Base-by-base conservation (phyloP, 2,329 filamentous ascomycete species). In the Colletotrichum sp. region DNA sequence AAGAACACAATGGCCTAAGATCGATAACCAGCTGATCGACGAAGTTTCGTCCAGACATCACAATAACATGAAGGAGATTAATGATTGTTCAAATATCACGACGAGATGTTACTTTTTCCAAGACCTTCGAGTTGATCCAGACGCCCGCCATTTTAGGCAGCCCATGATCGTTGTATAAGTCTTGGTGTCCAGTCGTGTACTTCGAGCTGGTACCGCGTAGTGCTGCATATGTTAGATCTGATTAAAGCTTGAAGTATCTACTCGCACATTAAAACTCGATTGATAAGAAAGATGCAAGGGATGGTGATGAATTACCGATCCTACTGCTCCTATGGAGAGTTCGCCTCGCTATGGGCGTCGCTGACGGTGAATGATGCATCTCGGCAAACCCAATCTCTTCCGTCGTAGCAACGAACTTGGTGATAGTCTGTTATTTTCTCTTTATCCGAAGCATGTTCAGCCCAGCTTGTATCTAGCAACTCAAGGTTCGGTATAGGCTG, bases 371-470 rank as follows among this genome's bases (percentile, higher is more conserved):
- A 21, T 48, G 6, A 48, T 48, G 43, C 43, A 4, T 48, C 43
- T 21, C 9, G 0, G 9, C 43, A 48, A 48, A 21, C 10, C 43
- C 43, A 48, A 3, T 3, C 0, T 0, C 38, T 48, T 48, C 38
- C 38, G 38, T 48, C 4, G 0, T 48, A 48, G 18, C 5, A 48
- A 12, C 43, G 43, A 48, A 13, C 3, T 48, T 21, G 18, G 0
- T 21, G 18, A 21, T 21, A 1, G 1, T 13, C 18, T 21, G 2
- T 48, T 21, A 18, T 4, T 21, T 21, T 13, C 18, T 7, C 18
- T 48, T 0, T 7, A 48, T 48, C 43, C 10, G 43, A 48, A 48
- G 0, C 43, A 21, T 0, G 0, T 48, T 48, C 43, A 48, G 6
- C 43, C 43, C 43, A 48, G 21, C 18, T 48, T 21, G 10, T 21